These are phyloP conservation scores for Colletotrichum sp. DNA, from an alignment of 2,329 filamentous ascomycete species.

Conservation along the genomic window DNA sequence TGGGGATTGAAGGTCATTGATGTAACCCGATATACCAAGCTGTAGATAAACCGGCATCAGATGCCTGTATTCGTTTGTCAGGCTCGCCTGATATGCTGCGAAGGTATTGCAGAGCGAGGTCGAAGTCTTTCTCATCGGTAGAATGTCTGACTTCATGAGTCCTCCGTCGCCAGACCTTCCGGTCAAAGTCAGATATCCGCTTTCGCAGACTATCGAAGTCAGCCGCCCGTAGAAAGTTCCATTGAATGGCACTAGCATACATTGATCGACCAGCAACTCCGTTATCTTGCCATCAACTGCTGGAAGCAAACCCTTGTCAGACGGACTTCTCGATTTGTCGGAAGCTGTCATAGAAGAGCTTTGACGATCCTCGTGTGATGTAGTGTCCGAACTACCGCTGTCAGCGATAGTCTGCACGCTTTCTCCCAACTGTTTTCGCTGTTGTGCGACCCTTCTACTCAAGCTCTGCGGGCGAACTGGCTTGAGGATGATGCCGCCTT, in stretches of 20 bases:
- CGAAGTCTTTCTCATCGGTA: not conserved
- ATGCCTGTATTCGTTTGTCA: not conserved
- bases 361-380: not conserved
- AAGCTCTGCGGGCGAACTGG: not conserved
- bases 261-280: not conserved
- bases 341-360: not conserved
- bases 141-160: not conserved
- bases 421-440: not conserved
- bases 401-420: not conserved
- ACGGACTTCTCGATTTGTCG: not conserved
- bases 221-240: not conserved
- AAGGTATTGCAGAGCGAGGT: not conserved
- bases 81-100: not conserved
- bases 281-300: not conserved
- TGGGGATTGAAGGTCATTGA: not conserved
- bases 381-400: not conserved
- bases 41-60: not conserved
- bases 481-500: not conserved
- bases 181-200: not conserved
- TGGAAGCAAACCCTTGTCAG: not conserved
- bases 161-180: not conserved
- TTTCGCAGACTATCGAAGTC: not conserved
- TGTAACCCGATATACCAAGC: not conserved
- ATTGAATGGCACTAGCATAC: not conserved
- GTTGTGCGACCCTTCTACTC: not conserved